Base-by-base conservation (phyloP, 2,329 filamentous ascomycete species). In the Cladosporium oxysporum region DNA sequence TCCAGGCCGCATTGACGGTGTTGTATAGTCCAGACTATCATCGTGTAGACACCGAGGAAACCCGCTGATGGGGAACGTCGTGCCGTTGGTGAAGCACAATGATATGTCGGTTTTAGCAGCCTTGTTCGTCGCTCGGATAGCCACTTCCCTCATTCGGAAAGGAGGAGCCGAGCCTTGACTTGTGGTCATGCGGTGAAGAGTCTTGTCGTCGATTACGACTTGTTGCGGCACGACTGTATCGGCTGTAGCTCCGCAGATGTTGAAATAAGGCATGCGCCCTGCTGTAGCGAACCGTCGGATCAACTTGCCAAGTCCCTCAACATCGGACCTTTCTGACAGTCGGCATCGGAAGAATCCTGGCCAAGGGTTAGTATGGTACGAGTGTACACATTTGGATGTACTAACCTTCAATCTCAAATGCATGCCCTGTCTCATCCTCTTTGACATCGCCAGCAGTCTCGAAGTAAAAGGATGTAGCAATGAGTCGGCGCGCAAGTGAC, bases 261-360 rank as follows among this genome's bases (percentile, higher is more conserved):
- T 14, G 31, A 62, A 55, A 18, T 29, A 55, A 2, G 60, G 47
- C 31, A 31, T 21, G 60, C 55, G 60, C 18, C 60, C 60, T 23
- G 60, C 60, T n/a, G 47, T 52, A 14, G 60, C 28, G 21, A 37
- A 62, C 5, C 47, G 29, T 47, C 23, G 23, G 11, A 62, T 35
- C 21, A 62, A 37, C 16, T 62, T 62, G 8, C 60, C 60, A 3
- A 62, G 35, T n/a, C 50, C 60, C 18, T 52, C 47, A 49, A 62
- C 37, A 16, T 62, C 60, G 14, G 47, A 21, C 2, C 31, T n/a
- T 23, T 53, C 60, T 21, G 50, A 52, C 10, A 62, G 37, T 11
- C 60, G 60, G 23, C 50, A 53, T 31, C 44, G 60, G 50, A 62
- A 37, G 21, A 37, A 62, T 18, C 60, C 60, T 62, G n/a, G 14